A percentile compares a stretch with the other conserved stretches of the same genome.
Conservation (phyloP, 768 basidiomycete species). For the Naganishia vaughanmartiniae region DNA sequence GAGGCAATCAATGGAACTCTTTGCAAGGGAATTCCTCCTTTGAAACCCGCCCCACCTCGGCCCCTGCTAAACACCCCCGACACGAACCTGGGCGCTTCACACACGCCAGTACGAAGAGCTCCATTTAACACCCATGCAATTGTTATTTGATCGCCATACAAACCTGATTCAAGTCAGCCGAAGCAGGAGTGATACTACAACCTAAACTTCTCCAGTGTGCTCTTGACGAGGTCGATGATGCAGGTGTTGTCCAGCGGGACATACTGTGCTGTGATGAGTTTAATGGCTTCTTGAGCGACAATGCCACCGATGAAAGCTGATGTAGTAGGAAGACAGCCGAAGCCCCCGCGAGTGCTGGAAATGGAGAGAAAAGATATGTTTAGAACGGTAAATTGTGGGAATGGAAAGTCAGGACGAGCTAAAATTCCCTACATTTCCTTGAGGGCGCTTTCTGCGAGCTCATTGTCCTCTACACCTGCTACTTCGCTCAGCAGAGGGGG, state of each 20-base stretch:
- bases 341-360: slow-evolving; percentile 43
- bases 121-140: too few species aligned
- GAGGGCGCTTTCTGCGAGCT: slow-evolving; percentile 42
- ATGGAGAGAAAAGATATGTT: background rate
- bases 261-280: slow-evolving; percentile 94
- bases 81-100: too few species aligned
- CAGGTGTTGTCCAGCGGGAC: slow-evolving; percentile 82
- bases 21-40: background rate
- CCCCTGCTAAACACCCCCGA: background rate
- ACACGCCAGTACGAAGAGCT: too few species aligned
- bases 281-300: slow-evolving; percentile 94
- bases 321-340: slow-evolving; percentile 69
- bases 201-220: slow-evolving; percentile 48
- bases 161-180: background rate
- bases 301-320: slow-evolving; percentile 91
- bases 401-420: background rate
- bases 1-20: background rate
- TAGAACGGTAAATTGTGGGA: background rate
- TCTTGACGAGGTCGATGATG: slow-evolving; percentile 68
- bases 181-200: slow-evolving; percentile 30
- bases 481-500: background rate
- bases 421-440: slow-evolving; percentile 70
- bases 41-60: background rate
- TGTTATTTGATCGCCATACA: background rate
- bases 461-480: background rate